A percentile compares a stretch with the other conserved stretches of the same genome.
These are phyloP conservation scores for Coemansia sp. DNA, from an alignment of 192 early-diverging fungal species.

Conservation along the genomic window DNA sequence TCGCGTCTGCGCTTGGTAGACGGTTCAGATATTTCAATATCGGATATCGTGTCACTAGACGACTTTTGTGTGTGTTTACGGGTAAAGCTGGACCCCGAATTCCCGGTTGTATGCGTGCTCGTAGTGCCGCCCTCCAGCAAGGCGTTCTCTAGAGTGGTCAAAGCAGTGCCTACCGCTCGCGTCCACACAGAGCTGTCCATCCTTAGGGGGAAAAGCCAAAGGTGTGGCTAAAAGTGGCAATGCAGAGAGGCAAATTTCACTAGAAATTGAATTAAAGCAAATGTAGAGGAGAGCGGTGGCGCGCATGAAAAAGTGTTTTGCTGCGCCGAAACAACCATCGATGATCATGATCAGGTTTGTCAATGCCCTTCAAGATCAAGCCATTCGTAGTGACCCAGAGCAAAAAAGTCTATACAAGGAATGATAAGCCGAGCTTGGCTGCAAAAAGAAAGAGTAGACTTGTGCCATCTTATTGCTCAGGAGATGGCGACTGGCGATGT, in stretches of 20 bases:
- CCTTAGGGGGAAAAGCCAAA: neutral
- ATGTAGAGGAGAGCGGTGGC: neutral
- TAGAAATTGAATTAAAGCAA: neutral
- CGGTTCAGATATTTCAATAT: conserved; percentile 34
- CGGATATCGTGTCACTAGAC: conserved; percentile 43
- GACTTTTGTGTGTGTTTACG: conserved; percentile 38
- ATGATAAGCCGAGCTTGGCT: neutral
- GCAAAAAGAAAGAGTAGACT: neutral
- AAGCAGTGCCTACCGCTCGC: conserved; percentile 26
- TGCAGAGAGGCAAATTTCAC: neutral
- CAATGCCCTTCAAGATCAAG: neutral
- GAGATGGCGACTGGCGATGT: neutral
- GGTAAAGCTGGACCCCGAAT: neutral
- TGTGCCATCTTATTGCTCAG: neutral
- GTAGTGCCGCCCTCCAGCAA: conserved; percentile 20
- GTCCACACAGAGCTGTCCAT: conserved; percentile 33
- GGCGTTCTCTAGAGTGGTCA: conserved; percentile 41
- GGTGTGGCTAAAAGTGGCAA: neutral
- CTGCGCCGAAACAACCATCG: neutral
- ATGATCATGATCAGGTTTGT: neutral
- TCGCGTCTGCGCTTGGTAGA: conserved; percentile 48
- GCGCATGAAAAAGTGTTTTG: neutral
- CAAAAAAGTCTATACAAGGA: too few species aligned
- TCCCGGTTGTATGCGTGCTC: neutral
- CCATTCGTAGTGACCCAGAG: neutral